Conservation (phyloP, 2,329 filamentous ascomycete species). For the Fusarium chuoi region DNA sequence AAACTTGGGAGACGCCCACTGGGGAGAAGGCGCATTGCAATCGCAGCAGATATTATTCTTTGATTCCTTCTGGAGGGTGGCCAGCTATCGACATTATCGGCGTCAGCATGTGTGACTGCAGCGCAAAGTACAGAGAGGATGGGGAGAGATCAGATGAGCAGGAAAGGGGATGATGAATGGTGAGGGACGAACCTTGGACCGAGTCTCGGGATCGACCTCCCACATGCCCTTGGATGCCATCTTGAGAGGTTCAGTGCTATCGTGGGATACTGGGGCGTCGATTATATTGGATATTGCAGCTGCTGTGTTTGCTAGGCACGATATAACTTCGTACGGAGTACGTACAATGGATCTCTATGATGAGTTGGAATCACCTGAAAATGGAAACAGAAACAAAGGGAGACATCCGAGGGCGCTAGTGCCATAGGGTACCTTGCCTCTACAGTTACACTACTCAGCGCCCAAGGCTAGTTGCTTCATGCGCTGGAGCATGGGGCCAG, state of each 20-base stretch:
- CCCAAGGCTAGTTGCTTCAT: conserved; percentile 10
- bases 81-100: conserved; percentile 67
- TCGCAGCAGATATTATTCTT: conserved; percentile 94
- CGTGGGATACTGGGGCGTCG: conserved; percentile 7
- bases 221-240: conserved; percentile 86
- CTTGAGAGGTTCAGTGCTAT: conserved; percentile 22
- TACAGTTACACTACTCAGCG: conserved; percentile 28
- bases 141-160: conserved; percentile 1
- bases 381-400: conserved; percentile 28
- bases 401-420: conserved; percentile 27
- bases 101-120: conserved; percentile 25
- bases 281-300: not conserved
- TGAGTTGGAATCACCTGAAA: conserved; percentile 24
- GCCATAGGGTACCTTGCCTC: conserved; percentile 6
- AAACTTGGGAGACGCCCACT: conserved; percentile 98
- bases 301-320: conserved; percentile 4
- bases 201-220: conserved; percentile 98
- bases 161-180: conserved; percentile 13
- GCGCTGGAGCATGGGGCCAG: conserved; percentile 21
- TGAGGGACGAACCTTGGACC: conserved; percentile 78
- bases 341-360: conserved; percentile 2
- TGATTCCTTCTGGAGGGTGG: conserved; percentile 89
- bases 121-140: not conserved
- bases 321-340: not conserved
- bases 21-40: conserved; percentile 92